Base-by-base conservation (phyloP, 352 stramenopile species). In the Globisporangium viniferum region DNA sequence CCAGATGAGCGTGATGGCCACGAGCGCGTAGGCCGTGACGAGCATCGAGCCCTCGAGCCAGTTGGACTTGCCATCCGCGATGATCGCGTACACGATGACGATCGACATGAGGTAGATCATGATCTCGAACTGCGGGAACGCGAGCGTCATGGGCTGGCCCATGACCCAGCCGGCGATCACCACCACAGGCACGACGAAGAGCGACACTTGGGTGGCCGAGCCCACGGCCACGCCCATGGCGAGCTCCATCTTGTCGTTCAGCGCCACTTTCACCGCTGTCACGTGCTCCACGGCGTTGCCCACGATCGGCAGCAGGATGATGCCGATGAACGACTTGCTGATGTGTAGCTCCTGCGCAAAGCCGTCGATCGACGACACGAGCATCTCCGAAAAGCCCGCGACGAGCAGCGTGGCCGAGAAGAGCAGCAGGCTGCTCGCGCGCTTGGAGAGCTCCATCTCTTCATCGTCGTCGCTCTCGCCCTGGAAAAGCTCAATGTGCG, bases 201-300 rank as follows among this genome's bases (percentile, higher is more conserved):
- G 87, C 54, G 96, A 97, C 29, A 99, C 97, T 69, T 99, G 97
- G 14, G 97, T 98, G 24, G 92, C 96, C 0, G 92, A 98, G 29
- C 97, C 97, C n/a, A 99, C 86, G n/a, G 97, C 97, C 33, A 99
- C 96, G 60, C 97, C 97, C 84, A 99, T 98, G 5, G 97, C 92
- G 12, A 99, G 84, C 86, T 99, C 97, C 96, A 99, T 99, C 80
- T 99, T 99, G 77, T 98, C 89, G 77, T 99, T 98, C 66, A 98
- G 91, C 24, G 97, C 97, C 6, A 99, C 97, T 31, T 96, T 97
- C 49, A 99, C 88, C 20, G 97, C 97, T 4, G 97, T 99, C 41
- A 99, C 92, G 73, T 99, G 97, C 77, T 99, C 97, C 2, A 98
- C 97, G n/a, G 97, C 97, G 80, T 99, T 99, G 56, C 97, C 97